phyloP scores from a whole-genome alignment of 208 protist species.

The Crithidia mellificae region DNA sequence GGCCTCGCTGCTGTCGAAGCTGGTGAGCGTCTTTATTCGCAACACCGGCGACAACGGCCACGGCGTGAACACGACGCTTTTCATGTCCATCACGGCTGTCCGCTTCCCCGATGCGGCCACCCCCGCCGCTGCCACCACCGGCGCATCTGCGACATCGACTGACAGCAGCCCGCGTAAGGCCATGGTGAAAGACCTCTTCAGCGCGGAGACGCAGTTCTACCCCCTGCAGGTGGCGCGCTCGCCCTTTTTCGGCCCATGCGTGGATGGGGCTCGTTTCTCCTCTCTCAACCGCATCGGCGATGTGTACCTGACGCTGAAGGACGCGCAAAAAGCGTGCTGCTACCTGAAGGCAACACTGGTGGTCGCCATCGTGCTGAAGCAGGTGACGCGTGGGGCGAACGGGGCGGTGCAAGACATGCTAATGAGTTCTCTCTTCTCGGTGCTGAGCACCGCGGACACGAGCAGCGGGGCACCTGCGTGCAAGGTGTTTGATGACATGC shows the following conservation, averaged over 20 bases:
- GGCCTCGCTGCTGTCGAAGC: conserved; percentile 23
- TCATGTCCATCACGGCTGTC: conserved; percentile 21
- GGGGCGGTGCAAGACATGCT: conserved; percentile 24
- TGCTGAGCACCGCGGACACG: conserved; percentile 32
- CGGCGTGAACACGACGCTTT: conserved; percentile 15
- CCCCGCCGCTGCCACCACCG: too few species aligned
- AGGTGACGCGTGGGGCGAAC: conserved; percentile 17
- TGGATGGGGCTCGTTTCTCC: conserved; percentile 38
- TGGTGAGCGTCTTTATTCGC: conserved; percentile 26
- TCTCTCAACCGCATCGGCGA: conserved; percentile 27
- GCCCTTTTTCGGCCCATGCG: conserved; percentile 47
- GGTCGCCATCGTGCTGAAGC: conserved; percentile 38
- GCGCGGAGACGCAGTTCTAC: conserved; percentile 20
- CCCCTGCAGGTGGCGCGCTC: conserved; percentile 32
- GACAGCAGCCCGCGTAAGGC: neutral
- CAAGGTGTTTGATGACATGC: conserved; percentile 16
- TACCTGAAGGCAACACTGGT: conserved; percentile 40
- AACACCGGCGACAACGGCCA: conserved; percentile 17
- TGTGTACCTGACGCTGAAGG: conserved; percentile 38
- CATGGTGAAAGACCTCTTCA: conserved; percentile 24
- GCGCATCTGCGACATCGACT: too few species aligned
- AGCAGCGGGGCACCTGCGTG: conserved; percentile 13
- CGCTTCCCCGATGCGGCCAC: conserved; percentile 2
- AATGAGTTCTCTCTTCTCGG: conserved; percentile 36
- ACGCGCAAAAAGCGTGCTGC: conserved; percentile 38